Base-by-base conservation (phyloP, 768 basidiomycete species). In the Psilocybe sp. region DNA sequence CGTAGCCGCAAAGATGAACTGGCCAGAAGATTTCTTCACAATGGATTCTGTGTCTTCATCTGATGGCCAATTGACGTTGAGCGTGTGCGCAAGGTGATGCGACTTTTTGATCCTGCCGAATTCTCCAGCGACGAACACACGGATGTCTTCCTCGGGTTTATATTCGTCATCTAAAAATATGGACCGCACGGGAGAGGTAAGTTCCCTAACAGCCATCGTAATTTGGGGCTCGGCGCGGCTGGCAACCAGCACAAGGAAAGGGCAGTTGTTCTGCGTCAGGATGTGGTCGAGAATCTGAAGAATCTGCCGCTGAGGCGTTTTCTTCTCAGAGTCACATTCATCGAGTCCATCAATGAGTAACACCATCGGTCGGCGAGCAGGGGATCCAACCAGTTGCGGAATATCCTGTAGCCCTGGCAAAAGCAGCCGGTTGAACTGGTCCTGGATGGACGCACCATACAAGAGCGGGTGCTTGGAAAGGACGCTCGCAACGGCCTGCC, bases 291-390 rank as follows among this genome's bases (percentile, higher is more conserved):
- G 42, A 5, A 42, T 14, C n/a, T 32, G 23, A 12, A 49, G 18
- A n/a, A 49, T 44, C 12, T 14, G 16, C 11, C 19, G 32, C n/a
- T 43, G 41, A 15, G 32, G 10, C 10, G 23, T 23, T 8, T 16
- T 19, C 3, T 20, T 23, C 23, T 28, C 23, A 3, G 23, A 28
- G 10, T 49, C 14, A n/a, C 48, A 49, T 15, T 43, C 48, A 20
- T 49, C 48, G 18, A 49, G 38, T 20, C 48, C 48, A 12, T 49
- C 48, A 18, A 49, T 40, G 10, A 49, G n/a, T 14, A 49, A 23
- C 9, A 42, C 44, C 5, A 33, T 34, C 4, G 48, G 40, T 28
- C 7, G 23, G 23, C 23, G 23, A 7, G 23, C 23, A 28, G 23
- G 23, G 23, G 23, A 28, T 7, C 23, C 7, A 28, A 4, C 4